Base-by-base conservation (phyloP, 768 basidiomycete species). In the Mycena alexandri region DNA sequence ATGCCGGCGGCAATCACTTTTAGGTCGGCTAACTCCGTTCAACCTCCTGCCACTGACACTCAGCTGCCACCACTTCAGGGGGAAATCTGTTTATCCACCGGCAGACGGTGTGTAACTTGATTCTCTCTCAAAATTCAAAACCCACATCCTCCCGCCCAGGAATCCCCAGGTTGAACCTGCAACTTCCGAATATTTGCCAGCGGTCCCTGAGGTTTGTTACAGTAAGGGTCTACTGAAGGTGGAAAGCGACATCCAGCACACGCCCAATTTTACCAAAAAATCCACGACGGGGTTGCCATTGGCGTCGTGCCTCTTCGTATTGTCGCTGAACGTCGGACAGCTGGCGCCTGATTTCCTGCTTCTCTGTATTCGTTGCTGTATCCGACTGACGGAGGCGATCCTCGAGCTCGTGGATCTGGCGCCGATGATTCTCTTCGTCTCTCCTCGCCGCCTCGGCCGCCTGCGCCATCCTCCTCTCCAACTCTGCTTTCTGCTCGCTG, bases 401-500 rank as follows among this genome's bases (percentile, higher is more conserved):
- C 43, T 68, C 61, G 24, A 78, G 57, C 22, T 60, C 66, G 19
- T 72, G 46, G 17, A 75, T 71, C 24, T 72, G 72, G 7, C 59
- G 58, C 14, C 61, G 50, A 21, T 76, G 60, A 1, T 68, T 46
- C 10, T 57, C 68, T 16, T 69, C 48, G 33, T 71, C 71, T 48
- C 63, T 64, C 34, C 56, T 58, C 4, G 74, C 68, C 3, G 42
- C 25, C 19, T 73, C 76, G 13, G 70, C 65, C 25, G 76, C 68
- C 36, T 78, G 74, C 13, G 76, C 70, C 74, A 81, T 70, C 25
- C 74, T 72, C 43, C 60, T 59, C 50, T 80, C 76, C 56, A 79
- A 59, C 61, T 65, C 73, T 17, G 63, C 65, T 58, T 80, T 81
- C 69, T 85, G 82, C 29, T 77, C 75, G 51, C 69, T 56, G 65